These are phyloP conservation scores for Globisporangium yorkense DNA, from an alignment of 352 stramenopile genomes.

Conservation along the genomic window DNA sequence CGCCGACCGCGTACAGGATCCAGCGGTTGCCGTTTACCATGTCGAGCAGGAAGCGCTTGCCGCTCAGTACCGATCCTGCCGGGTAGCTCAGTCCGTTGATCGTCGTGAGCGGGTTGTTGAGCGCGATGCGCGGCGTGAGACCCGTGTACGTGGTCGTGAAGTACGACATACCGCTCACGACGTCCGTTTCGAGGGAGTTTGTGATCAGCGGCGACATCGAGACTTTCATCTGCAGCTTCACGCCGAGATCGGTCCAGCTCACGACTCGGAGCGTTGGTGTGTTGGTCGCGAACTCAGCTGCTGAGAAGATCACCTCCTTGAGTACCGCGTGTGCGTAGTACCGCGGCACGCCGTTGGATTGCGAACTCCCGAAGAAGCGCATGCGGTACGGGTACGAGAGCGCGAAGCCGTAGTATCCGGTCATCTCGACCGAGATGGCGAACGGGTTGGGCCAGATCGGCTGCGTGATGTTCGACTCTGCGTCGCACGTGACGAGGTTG, in stretches of 20 bases:
- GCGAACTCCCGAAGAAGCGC: slow-evolving; percentile 49
- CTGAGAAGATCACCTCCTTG: slow-evolving; percentile 60
- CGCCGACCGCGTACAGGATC: slow-evolving; percentile 42
- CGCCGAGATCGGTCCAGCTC: slow-evolving; percentile 63
- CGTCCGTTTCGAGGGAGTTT: slow-evolving; percentile 29
- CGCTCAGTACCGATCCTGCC: slow-evolving; percentile 22
- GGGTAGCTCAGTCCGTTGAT: slow-evolving; percentile 37
- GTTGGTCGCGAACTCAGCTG: slow-evolving; percentile 38
- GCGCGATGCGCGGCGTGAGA: slow-evolving; percentile 43
- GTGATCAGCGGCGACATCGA: slow-evolving; percentile 8
- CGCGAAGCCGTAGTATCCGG: slow-evolving; percentile 35
- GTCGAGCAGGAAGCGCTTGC: slow-evolving; percentile 41
- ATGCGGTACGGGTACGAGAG: slow-evolving; percentile 67
- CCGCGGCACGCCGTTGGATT: slow-evolving; percentile 26
- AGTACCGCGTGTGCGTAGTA: slow-evolving; percentile 58
- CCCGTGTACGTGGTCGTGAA: slow-evolving; percentile 48
- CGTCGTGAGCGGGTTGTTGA: slow-evolving; percentile 43
- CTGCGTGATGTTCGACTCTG: slow-evolving; percentile 33
- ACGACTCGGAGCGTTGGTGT: slow-evolving; percentile 41
- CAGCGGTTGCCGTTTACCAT: slow-evolving; percentile 52
- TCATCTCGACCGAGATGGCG: slow-evolving; percentile 41
- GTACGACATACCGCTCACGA: slow-evolving; percentile 74
- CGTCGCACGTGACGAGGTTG: slow-evolving; percentile 70
- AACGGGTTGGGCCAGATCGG: slow-evolving; percentile 73
- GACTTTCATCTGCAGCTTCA: slow-evolving; percentile 39